Percentiles rank a stretch among this genome's conserved stretches.
Conservation (phyloP, 257 asterid genomes). For the Galeopsis tetrahit region DNA sequence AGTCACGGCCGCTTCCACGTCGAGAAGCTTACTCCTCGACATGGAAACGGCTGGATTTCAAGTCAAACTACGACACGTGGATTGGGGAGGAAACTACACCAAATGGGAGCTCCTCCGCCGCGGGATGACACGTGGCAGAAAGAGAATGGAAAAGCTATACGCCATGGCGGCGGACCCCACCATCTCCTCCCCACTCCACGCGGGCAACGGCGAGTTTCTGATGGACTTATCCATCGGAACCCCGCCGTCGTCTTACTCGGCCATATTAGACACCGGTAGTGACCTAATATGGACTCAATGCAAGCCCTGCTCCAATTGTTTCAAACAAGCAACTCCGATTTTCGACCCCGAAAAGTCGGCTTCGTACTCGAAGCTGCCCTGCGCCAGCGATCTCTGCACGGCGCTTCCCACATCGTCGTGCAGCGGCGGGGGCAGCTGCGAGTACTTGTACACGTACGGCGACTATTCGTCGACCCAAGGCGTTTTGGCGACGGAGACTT, state of each 20-base stretch:
- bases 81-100: constrained; percentile 62
- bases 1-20: constrained; percentile 41
- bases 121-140: constrained; percentile 66
- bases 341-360: constrained; percentile 64
- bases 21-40: constrained; percentile 45
- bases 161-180: constrained; percentile 47
- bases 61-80: constrained; percentile 61
- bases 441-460: constrained; percentile 70
- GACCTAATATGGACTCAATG: constrained; percentile 80
- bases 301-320: constrained; percentile 62
- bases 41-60: constrained; percentile 49
- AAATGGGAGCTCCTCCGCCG: constrained; percentile 63
- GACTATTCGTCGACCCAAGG: constrained; percentile 84
- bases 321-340: constrained; percentile 52
- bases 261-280: constrained; percentile 75
- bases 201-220: constrained; percentile 83
- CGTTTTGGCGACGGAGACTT: constrained; percentile 62
- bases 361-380: constrained; percentile 49
- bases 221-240: constrained; percentile 47
- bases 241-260: constrained; percentile 52
- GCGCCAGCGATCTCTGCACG: constrained; percentile 58
- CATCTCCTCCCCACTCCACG: constrained; percentile 60
- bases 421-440: constrained; percentile 43
- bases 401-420: constrained; percentile 62
- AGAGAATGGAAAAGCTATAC: constrained; percentile 51